These are phyloP conservation scores for Kentomonas sorsogonicus DNA, from an alignment of 208 protist genomes.

Conservation along the genomic window DNA sequence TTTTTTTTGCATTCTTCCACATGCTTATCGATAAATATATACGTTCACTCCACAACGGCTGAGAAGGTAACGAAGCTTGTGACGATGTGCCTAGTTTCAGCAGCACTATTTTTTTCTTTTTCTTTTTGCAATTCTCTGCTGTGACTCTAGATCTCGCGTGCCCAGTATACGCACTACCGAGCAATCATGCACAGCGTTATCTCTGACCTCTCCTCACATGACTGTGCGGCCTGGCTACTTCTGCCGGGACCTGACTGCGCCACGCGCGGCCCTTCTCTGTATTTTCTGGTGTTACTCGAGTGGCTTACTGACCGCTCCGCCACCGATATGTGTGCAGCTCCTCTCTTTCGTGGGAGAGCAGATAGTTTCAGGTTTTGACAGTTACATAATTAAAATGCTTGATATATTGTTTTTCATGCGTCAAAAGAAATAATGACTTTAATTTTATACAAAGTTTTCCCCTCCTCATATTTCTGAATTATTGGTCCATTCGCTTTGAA, in stretches of 20 bases:
- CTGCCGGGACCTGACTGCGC: not conserved
- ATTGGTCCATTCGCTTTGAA: not conserved
- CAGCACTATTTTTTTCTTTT: slow-evolving; percentile 5
- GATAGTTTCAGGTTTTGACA: not conserved
- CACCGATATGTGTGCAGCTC: too few relatives aligned
- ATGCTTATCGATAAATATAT: not conserved
- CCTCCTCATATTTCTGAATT: not conserved
- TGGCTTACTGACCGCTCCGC: too few relatives aligned
- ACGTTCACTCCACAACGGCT: not conserved
- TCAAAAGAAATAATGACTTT: not conserved
- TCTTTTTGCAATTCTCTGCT: slow-evolving; percentile 12
- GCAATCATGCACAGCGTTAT: too few relatives aligned
- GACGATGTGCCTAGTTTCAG: not conserved
- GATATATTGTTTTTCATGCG: not conserved
- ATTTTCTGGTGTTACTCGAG: slow-evolving; percentile 18
- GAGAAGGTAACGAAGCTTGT: not conserved
- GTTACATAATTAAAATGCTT: not conserved
- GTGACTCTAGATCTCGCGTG: too few relatives aligned
- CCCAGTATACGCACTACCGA: too few relatives aligned
- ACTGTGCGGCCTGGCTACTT: not conserved
- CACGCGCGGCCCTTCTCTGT: not conserved
- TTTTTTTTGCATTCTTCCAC: slow-evolving; percentile 9
- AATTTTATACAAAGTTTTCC: not conserved
- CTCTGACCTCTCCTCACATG: not conserved
- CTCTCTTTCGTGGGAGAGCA: slow-evolving; percentile 3